Percentiles rank a stretch among this genome's conserved stretches.
These are phyloP conservation scores for Myxozyma geophila DNA, from an alignment of 805 yeast species.

Conservation along the genomic window DNA sequence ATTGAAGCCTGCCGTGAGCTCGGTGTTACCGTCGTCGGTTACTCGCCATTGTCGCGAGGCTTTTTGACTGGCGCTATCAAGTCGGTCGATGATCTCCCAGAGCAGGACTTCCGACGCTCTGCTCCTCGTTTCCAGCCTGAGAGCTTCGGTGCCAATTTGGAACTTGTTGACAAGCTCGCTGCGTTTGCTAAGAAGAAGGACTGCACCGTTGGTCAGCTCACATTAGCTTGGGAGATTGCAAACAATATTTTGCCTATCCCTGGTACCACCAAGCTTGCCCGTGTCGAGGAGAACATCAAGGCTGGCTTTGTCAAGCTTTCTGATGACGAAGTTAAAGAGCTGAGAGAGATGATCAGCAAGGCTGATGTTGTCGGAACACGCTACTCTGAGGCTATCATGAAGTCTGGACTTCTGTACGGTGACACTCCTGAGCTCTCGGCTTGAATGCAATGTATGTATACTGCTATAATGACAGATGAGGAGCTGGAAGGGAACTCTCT, in stretches of 20 bases:
- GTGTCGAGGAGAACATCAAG: slow-evolving; percentile 65
- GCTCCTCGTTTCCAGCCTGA: slow-evolving; percentile 66
- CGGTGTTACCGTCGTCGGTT: slow-evolving; percentile 71
- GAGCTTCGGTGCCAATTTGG: slow-evolving; percentile 57
- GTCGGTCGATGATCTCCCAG: slow-evolving; percentile 51
- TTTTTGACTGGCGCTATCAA: slow-evolving; percentile 67
- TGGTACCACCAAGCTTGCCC: slow-evolving; percentile 63
- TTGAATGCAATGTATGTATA: neutral
- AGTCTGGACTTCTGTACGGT: slow-evolving; percentile 5
- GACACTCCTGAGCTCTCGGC: slow-evolving; percentile 5
- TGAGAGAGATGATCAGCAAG: slow-evolving; percentile 19
- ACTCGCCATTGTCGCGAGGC: slow-evolving; percentile 85
- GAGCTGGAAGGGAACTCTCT: no score
- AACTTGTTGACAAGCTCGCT: slow-evolving; percentile 55
- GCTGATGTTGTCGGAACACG: slow-evolving; percentile 32
- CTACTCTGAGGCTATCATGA: slow-evolving; percentile 9
- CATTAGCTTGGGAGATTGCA: slow-evolving; percentile 67
- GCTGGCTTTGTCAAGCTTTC: slow-evolving; percentile 27
- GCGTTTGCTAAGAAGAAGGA: slow-evolving; percentile 54
- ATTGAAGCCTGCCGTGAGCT: slow-evolving; percentile 61
- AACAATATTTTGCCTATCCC: slow-evolving; percentile 74
- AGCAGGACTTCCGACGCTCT: slow-evolving; percentile 60
- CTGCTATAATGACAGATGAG: neutral
- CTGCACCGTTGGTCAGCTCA: slow-evolving; percentile 65
- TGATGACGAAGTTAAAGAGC: slow-evolving; percentile 21